These are phyloP conservation scores for Fusarium subtropicale DNA, from an alignment of 2,329 filamentous ascomycete species.

Conservation along the genomic window DNA sequence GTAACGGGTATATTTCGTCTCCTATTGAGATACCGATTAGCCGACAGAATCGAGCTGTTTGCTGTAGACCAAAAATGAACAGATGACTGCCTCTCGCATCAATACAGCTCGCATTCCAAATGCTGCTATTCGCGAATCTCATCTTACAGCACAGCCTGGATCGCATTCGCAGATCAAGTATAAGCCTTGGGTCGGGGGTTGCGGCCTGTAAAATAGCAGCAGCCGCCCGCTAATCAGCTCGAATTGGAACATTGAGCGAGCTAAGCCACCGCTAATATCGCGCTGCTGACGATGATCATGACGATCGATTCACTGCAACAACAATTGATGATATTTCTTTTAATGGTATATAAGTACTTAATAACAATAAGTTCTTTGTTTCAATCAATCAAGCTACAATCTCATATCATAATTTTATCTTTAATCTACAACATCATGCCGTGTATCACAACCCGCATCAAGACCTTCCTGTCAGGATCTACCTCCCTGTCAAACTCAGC, in stretches of 20 bases:
- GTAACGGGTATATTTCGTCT: neutral
- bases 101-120: neutral
- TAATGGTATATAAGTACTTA: constrained; percentile 9
- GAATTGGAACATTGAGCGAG: constrained; percentile 9
- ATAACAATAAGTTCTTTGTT: neutral
- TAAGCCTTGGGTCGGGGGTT: constrained; percentile 15
- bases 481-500: neutral
- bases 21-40: neutral
- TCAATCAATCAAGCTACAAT: neutral
- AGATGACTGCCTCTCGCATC: neutral
- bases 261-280: constrained; percentile 20
- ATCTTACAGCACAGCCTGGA: constrained; percentile 1
- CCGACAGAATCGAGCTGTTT: no score
- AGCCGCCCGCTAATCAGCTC: neutral
- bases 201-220: neutral
- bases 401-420: no score
- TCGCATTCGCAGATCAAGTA: neutral
- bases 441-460: constrained; percentile 10
- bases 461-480: constrained; percentile 8
- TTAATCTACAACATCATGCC: constrained; percentile 1
- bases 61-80: neutral
- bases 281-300: constrained; percentile 3
- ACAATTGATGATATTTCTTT: neutral
- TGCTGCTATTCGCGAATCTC: neutral
- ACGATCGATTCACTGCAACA: neutral